Conservation (phyloP, 2,329 filamentous ascomycete species). For the Juglanconis oblonga region DNA sequence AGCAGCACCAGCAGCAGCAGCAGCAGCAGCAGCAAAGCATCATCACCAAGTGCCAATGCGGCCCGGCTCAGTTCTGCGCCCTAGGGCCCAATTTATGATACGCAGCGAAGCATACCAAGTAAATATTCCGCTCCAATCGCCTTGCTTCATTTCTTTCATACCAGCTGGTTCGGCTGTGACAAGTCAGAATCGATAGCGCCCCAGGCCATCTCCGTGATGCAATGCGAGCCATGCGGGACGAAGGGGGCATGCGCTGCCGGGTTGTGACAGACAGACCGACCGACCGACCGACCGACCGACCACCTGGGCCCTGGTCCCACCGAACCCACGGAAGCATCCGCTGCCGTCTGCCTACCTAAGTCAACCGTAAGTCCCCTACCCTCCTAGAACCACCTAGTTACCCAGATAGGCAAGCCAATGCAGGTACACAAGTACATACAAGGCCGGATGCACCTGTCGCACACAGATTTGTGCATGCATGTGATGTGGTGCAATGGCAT, state of each 20-base stretch:
- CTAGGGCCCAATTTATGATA: background rate
- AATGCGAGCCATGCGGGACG: background rate
- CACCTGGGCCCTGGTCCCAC: no score
- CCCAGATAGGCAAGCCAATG: background rate
- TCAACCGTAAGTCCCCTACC: background rate
- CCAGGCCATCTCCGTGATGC: background rate
- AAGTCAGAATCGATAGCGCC: background rate
- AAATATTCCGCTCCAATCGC: background rate
- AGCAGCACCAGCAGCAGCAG: background rate
- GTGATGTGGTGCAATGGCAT: background rate
- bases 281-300: no score
- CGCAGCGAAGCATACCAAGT: background rate
- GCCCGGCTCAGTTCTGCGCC: conserved; percentile 16
- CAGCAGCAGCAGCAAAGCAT: background rate
- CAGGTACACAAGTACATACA: background rate
- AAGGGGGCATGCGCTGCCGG: background rate
- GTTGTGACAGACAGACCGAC: no score
- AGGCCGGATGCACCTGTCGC: background rate
- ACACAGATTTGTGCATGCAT: background rate
- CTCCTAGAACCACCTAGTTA: no score
- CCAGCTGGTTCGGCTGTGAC: background rate
- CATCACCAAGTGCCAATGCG: background rate
- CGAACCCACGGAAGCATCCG: background rate
- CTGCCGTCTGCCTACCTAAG: background rate
- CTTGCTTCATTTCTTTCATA: background rate